Conservation (phyloP, 495 filamentous ascomycete species). For the Jackrogersella minutella region DNA sequence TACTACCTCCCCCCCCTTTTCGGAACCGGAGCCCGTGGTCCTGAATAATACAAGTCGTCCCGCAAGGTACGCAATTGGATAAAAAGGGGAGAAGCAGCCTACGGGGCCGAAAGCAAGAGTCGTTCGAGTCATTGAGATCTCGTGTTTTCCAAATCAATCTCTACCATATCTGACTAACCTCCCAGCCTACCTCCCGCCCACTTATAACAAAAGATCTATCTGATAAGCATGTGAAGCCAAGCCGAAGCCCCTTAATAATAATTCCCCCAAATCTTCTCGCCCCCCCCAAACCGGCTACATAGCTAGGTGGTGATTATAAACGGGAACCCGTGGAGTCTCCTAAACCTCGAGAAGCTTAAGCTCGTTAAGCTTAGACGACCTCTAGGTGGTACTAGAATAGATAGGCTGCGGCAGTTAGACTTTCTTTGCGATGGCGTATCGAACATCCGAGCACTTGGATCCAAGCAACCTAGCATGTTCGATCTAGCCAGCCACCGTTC, state of each 20-base stretch:
- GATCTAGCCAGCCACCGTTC: neutral
- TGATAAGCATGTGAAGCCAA: slow-evolving; percentile 16
- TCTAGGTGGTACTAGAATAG: neutral
- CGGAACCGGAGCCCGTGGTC: neutral
- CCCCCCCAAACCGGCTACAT: too few species aligned
- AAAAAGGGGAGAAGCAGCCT: neutral
- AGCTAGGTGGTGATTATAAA: neutral
- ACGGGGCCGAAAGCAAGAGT: neutral
- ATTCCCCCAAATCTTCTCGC: neutral
- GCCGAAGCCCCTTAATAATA: neutral
- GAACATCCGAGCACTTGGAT: neutral
- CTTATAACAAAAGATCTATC: too few species aligned
- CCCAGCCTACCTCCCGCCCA: neutral
- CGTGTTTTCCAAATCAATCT: neutral
- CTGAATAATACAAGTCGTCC: neutral
- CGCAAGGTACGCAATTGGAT: neutral
- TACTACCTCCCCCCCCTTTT: neutral
- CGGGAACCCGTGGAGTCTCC: neutral
- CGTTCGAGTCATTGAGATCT: neutral
- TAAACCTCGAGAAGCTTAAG: neutral
- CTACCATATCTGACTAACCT: neutral
- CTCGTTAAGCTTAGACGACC: neutral
- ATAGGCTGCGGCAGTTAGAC: neutral
- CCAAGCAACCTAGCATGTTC: neutral
- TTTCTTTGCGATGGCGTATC: neutral